Percentiles rank a stretch among this genome's conserved stretches.
These are phyloP conservation scores for Strobilomyces confusus DNA, from an alignment of 768 basidiomycete species.

Conservation along the genomic window DNA sequence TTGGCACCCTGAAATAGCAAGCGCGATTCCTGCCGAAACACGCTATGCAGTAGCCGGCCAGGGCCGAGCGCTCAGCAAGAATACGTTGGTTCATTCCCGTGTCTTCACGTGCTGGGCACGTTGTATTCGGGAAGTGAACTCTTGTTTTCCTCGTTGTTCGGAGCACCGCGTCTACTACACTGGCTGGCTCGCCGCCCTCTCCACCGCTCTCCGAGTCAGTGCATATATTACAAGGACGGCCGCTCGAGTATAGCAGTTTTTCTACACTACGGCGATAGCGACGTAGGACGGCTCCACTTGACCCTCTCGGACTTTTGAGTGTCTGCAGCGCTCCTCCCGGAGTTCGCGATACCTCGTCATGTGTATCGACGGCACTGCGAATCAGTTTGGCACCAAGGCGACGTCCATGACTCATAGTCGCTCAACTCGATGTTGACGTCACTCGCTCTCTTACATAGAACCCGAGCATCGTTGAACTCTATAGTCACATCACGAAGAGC, in stretches of 20 bases:
- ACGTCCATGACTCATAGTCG: background rate
- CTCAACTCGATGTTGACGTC: background rate
- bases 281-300: constrained; percentile 1
- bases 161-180: background rate
- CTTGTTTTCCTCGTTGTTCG: constrained; percentile 7
- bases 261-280: background rate
- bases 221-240: background rate
- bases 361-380: constrained; percentile 40
- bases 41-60: background rate
- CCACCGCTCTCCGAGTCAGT: background rate
- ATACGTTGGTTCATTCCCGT: background rate
- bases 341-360: constrained; percentile 24
- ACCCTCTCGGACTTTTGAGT: constrained; percentile 1
- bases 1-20: too few species aligned
- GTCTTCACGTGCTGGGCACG: constrained; percentile 4
- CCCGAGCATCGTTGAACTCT: constrained; percentile 40
- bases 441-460: constrained; percentile 28
- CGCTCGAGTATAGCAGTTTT: background rate
- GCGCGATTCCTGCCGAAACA: background rate
- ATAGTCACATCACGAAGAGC: constrained; percentile 33
- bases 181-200: background rate
- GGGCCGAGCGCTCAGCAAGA: background rate
- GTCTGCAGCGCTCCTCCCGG: background rate
- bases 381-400: constrained; percentile 35
- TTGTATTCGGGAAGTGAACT: constrained; percentile 3